These are phyloP conservation scores for Priceomyces medius DNA, from an alignment of 805 yeast species.

Conservation along the genomic window DNA sequence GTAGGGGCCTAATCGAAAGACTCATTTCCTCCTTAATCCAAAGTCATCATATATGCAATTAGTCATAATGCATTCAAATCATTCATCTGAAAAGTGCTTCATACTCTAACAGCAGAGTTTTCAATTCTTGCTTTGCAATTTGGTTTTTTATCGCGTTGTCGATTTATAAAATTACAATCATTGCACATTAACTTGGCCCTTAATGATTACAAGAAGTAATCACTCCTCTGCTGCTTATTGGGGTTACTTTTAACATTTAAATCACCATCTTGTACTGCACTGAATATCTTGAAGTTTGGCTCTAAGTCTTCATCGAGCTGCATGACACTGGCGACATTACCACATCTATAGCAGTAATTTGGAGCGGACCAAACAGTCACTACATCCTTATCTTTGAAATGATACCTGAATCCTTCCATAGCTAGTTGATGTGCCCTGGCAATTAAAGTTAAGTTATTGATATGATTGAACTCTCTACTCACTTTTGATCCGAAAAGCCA, in stretches of 20 bases:
- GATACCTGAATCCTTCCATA: slow-evolving; percentile 97
- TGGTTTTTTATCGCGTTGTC: background rate
- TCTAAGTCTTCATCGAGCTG: slow-evolving; percentile 82
- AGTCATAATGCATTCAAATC: slow-evolving; percentile 2
- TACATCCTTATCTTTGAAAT: slow-evolving; percentile 92
- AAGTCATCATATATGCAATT: background rate
- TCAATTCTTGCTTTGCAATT: background rate
- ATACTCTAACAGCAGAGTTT: background rate
- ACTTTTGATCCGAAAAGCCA: slow-evolving; percentile 96
- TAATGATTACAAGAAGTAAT: slow-evolving; percentile 36
- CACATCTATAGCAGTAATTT: slow-evolving; percentile 95
- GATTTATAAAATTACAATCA: background rate
- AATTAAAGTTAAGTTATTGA: slow-evolving; percentile 80
- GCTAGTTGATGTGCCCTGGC: slow-evolving; percentile 98
- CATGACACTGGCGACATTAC: slow-evolving; percentile 98
- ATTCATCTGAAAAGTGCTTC: background rate
- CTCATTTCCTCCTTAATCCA: slow-evolving; percentile 1
- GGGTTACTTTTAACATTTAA: slow-evolving; percentile 38
- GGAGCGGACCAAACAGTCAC: slow-evolving; percentile 99
- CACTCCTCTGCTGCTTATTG: slow-evolving; percentile 44
- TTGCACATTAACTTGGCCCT: background rate
- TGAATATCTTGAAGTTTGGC: slow-evolving; percentile 90
- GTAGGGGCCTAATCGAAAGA: background rate
- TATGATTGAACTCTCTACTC: slow-evolving; percentile 93
- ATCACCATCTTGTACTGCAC: slow-evolving; percentile 89